A percentile compares a stretch with the other conserved stretches of the same genome.
Conservation (phyloP, 2,329 filamentous ascomycete species). For the Colletotrichum magnum region DNA sequence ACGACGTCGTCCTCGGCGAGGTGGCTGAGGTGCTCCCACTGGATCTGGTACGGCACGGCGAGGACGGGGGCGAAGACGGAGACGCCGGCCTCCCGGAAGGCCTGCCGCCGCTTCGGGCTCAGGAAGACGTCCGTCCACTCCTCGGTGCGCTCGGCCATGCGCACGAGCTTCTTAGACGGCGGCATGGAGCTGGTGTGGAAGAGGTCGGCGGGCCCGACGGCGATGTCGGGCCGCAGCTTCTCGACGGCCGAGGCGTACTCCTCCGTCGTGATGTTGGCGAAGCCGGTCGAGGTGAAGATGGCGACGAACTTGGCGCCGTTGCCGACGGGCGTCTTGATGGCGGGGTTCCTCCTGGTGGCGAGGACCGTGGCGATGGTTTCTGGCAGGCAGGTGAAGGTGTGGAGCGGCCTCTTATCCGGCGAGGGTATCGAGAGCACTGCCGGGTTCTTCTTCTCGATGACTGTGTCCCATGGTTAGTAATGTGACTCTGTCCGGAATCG, state of each 20-base stretch:
- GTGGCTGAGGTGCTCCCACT: constrained; percentile 84
- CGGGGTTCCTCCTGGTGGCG: constrained; percentile 82
- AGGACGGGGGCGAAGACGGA: constrained; percentile 77
- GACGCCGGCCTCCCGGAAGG: constrained; percentile 49
- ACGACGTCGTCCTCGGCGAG: constrained; percentile 73
- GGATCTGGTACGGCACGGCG: constrained; percentile 80
- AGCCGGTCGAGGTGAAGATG: constrained; percentile 89
- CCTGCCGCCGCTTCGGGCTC: constrained; percentile 53
- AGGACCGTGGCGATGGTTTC: constrained; percentile 77
- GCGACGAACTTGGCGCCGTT: constrained; percentile 81
- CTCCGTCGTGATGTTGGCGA: constrained; percentile 76
- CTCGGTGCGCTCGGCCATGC: constrained; percentile 90
- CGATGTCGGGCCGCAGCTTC: constrained; percentile 83
- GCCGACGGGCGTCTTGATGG: constrained; percentile 78
- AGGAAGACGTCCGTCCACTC: constrained; percentile 83
- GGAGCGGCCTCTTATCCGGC: constrained; percentile 70
- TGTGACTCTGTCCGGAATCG: constrained; percentile 21
- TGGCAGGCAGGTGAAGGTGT: constrained; percentile 82
- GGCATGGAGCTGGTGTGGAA: constrained; percentile 62
- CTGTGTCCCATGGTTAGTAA: constrained; percentile 50
- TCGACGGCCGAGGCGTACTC: constrained; percentile 78
- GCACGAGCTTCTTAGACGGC: constrained; percentile 79
- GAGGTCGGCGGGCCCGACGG: constrained; percentile 84
- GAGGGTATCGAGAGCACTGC: constrained; percentile 57
- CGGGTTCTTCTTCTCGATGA: constrained; percentile 68